A percentile compares a stretch with the other conserved stretches of the same genome.
Conservation (phyloP, 306 rosid genomes). For the Prunus salicina region DNA sequence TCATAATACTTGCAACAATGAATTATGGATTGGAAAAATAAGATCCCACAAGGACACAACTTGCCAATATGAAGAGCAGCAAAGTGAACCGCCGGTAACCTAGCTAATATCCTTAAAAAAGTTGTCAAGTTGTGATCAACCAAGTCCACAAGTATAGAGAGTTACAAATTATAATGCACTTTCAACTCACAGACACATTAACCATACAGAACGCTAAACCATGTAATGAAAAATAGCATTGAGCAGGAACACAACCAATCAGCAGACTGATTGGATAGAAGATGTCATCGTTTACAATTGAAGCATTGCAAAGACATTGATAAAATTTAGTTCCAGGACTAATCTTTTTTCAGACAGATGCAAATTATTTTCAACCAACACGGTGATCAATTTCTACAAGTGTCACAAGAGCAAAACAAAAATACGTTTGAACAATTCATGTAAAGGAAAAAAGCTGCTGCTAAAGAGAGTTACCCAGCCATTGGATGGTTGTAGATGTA, state of each 20-base stretch:
- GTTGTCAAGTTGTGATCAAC: not conserved
- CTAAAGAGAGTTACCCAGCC: slow-evolving; percentile 49
- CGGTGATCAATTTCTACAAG: slow-evolving; percentile 27
- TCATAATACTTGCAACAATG: not conserved
- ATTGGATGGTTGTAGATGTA: slow-evolving; percentile 87
- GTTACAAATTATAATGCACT: not conserved
- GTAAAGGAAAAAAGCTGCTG: not conserved
- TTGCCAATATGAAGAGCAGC: not conserved
- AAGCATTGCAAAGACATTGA: not conserved
- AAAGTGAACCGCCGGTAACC: not conserved
- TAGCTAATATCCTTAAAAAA: not conserved
- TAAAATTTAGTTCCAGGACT: slow-evolving; percentile 17
- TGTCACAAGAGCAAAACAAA: slow-evolving; percentile 20
- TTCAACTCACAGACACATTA: not conserved
- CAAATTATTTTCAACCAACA: slow-evolving; percentile 49
- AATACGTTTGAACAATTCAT: slow-evolving; percentile 11
- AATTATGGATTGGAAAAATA: not conserved
- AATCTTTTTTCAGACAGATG: slow-evolving; percentile 32
- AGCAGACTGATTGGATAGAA: not conserved
- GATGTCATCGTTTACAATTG: not conserved
- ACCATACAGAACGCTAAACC: not conserved
- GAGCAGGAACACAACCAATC: slow-evolving; percentile 10
- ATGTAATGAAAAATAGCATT: not conserved
- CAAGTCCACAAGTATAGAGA: not conserved
- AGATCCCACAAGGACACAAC: not conserved